Conservation (phyloP, 176 grass and related monocot species). For the Rhynchospora breviuscula region DNA sequence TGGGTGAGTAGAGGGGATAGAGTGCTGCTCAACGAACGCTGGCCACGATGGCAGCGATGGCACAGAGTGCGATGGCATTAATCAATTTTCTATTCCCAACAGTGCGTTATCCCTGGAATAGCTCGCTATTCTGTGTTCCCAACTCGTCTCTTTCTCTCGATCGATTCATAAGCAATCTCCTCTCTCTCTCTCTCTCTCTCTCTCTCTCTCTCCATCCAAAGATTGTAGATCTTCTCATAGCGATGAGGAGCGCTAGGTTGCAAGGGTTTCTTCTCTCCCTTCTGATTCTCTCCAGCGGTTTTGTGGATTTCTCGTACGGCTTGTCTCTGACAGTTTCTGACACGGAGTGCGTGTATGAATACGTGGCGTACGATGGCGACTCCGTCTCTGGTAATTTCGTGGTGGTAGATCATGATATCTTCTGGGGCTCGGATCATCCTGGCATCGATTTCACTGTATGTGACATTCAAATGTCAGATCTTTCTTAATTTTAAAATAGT, state of each 20-base stretch:
- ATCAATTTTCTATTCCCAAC: too few species aligned
- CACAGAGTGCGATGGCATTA: too few species aligned
- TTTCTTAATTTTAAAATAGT: not conserved
- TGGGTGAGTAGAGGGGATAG: too few species aligned
- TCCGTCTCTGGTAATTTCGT: conserved; percentile 95
- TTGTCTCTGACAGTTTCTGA: conserved; percentile 87
- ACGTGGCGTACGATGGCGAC: conserved; percentile 92
- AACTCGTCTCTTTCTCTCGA: not conserved
- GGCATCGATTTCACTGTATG: conserved; percentile 86
- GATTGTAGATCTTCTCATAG: not conserved
- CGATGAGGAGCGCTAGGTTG: conserved; percentile 7
- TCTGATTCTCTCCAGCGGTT: conserved; percentile 24
- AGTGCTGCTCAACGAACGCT: too few species aligned
- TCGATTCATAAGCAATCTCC: not conserved
- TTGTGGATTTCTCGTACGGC: conserved; percentile 27
- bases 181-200: not conserved
- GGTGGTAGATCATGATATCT: conserved; percentile 96
- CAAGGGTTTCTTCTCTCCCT: conserved; percentile 28
- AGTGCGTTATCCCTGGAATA: not conserved
- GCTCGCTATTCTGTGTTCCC: not conserved
- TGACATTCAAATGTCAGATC: conserved; percentile 5
- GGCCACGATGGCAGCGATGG: too few species aligned
- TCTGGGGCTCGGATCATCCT: conserved; percentile 95
- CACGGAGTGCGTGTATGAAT: conserved; percentile 94
- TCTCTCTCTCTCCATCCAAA: not conserved